phyloP scores from a whole-genome alignment of 108 stramenopile genomes.

The Poteriospumella lacustris region DNA sequence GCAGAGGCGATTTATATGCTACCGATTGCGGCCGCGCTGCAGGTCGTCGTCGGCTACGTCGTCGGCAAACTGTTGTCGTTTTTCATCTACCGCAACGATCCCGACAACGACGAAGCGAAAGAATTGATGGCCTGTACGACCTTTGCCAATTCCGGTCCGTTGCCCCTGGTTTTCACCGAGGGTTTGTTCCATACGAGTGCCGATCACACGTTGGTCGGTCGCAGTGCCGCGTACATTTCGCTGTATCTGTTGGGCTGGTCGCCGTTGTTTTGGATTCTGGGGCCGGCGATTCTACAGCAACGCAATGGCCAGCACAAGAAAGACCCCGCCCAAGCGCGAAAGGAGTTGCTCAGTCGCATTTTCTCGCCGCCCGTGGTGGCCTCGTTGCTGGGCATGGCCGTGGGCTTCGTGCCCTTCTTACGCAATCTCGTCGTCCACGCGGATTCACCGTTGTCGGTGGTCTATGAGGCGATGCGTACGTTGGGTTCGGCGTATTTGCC shows the following conservation, averaged over 20 bases:
- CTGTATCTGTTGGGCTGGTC: slow-evolving; percentile 53
- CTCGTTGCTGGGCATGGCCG: neutral
- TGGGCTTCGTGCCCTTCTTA: slow-evolving; percentile 22
- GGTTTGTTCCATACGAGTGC: slow-evolving; percentile 30
- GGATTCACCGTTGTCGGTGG: slow-evolving; percentile 32
- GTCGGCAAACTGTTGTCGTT: slow-evolving; percentile 31
- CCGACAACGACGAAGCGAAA: slow-evolving; percentile 29
- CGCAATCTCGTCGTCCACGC: slow-evolving; percentile 4
- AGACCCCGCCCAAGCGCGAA: neutral
- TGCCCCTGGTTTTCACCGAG: slow-evolving; percentile 49
- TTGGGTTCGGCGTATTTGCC: slow-evolving; percentile 42
- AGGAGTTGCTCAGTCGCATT: neutral
- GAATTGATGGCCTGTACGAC: slow-evolving; percentile 44
- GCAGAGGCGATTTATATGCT: slow-evolving; percentile 33
- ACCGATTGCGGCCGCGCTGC: slow-evolving; percentile 38
- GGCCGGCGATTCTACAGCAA: slow-evolving; percentile 20
- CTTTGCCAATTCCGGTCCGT: slow-evolving; percentile 50
- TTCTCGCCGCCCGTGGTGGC: slow-evolving; percentile 2
- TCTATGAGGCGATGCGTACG: slow-evolving; percentile 40
- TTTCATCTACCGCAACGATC: slow-evolving; percentile 12
- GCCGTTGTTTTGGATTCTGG: slow-evolving; percentile 49
- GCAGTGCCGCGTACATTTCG: slow-evolving; percentile 45
- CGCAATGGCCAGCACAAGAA: slow-evolving; percentile 25
- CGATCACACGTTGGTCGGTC: slow-evolving; percentile 33
- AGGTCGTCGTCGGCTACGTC: slow-evolving; percentile 36